These are phyloP conservation scores for Vachellia collinsii DNA, from an alignment of 306 rosid species.

Conservation along the genomic window DNA sequence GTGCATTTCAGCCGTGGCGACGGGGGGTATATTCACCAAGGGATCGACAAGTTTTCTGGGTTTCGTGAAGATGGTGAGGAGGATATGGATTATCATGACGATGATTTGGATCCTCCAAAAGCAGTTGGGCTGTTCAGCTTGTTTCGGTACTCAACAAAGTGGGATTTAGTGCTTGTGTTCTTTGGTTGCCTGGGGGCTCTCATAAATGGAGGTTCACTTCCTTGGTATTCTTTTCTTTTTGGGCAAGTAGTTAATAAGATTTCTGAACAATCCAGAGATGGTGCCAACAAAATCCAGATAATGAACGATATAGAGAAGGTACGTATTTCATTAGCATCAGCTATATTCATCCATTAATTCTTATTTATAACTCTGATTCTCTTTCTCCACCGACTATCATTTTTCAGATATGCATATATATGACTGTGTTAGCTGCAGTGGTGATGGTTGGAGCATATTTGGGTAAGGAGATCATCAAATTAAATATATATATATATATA, in stretches of 20 bases:
- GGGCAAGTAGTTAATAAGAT: constrained; percentile 71
- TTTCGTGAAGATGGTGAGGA: constrained; percentile 54
- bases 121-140: constrained; percentile 71
- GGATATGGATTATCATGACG: constrained; percentile 49
- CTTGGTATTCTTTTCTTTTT: constrained; percentile 76
- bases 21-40: constrained; percentile 9
- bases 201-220: constrained; percentile 91
- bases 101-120: constrained; percentile 48
- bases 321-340: neutral
- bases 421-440: constrained; percentile 71
- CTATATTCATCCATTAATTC: neutral
- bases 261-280: constrained; percentile 42
- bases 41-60: constrained; percentile 20
- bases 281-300: constrained; percentile 47
- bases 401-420: constrained; percentile 68
- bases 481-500: neutral
- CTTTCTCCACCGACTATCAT: constrained; percentile 21
- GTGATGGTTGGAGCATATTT: constrained; percentile 88
- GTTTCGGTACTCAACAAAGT: constrained; percentile 82
- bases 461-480: constrained; percentile 57
- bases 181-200: constrained; percentile 89
- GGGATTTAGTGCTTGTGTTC: constrained; percentile 74
- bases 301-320: constrained; percentile 67
- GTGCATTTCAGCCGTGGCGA: neutral
- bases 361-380: constrained; percentile 8